Percentiles rank a stretch among this genome's conserved stretches.
Conservation (phyloP, 1,284 basidiomycete genomes). For the Sanguinoderma infundibulare region DNA sequence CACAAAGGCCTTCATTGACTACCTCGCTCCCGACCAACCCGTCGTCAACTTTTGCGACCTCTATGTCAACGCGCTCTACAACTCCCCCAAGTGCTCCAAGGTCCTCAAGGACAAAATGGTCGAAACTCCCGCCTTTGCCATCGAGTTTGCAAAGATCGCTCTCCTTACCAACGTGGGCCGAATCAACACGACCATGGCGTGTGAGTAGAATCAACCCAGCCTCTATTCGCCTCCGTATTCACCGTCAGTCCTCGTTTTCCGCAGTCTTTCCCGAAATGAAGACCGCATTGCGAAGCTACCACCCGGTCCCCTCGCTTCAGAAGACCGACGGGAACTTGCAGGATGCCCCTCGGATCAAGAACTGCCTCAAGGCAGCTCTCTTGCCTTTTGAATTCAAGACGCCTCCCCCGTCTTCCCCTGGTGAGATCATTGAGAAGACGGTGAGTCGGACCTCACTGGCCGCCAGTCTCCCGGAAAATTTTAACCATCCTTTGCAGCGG, state of each 20-base stretch:
- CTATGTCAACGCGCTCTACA: slow-evolving; percentile 74
- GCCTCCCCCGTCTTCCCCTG: slow-evolving; percentile 69
- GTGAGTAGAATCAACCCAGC: slow-evolving; percentile 46
- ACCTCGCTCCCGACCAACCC: slow-evolving; percentile 36
- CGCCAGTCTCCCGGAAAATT: slow-evolving; percentile 1
- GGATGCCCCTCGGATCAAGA: slow-evolving; percentile 83
- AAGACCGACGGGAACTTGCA: slow-evolving; percentile 77
- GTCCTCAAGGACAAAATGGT: slow-evolving; percentile 73
- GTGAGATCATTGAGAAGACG: slow-evolving; percentile 66
- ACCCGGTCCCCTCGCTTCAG: slow-evolving; percentile 83
- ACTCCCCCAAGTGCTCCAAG: slow-evolving; percentile 70
- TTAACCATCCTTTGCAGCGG: slow-evolving; percentile 43
- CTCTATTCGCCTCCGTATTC: slow-evolving; percentile 6
- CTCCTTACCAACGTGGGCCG: slow-evolving; percentile 82
- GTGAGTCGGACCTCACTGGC: slow-evolving; percentile 46
- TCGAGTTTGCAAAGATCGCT: slow-evolving; percentile 79
- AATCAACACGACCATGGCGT: slow-evolving; percentile 87
- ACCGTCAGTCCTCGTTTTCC: slow-evolving; percentile 12
- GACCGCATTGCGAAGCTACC: slow-evolving; percentile 81
- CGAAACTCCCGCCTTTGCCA: slow-evolving; percentile 65
- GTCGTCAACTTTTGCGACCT: slow-evolving; percentile 71
- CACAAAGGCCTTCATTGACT: slow-evolving; percentile 55
- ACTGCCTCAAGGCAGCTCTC: slow-evolving; percentile 75
- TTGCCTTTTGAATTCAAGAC: slow-evolving; percentile 73
- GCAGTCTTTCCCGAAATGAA: slow-evolving; percentile 82